Conservation (phyloP, 129 eudicot species). For the Smallanthus sonchifolius region DNA sequence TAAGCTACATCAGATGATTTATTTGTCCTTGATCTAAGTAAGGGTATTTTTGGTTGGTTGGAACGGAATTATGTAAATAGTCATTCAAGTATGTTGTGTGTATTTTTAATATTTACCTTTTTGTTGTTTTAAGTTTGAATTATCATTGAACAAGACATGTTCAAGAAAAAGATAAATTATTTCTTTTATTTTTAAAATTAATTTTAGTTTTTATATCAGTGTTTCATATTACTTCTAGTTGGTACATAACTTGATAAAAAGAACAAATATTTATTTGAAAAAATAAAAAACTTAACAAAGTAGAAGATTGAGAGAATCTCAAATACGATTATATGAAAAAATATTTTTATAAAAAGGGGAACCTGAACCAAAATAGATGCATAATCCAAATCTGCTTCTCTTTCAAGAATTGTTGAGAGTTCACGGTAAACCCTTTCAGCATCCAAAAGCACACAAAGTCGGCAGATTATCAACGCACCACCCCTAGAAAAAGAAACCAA, state of each 20-base stretch:
- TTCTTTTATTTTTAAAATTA: neutral
- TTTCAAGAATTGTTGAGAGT: conserved; percentile 70
- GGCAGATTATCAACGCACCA: conserved; percentile 84
- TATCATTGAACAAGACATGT: neutral
- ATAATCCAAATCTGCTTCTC: conserved; percentile 79
- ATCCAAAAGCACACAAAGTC: conserved; percentile 87
- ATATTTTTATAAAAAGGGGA: neutral
- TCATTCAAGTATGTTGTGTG: neutral
- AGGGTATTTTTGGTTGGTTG: neutral
- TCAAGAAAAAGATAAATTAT: neutral
- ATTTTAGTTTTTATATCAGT: neutral
- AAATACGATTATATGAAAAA: neutral
- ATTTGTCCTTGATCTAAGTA: neutral
- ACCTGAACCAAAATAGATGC: conserved; percentile 96
- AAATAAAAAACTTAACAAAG: neutral
- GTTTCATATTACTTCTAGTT: neutral
- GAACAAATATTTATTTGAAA: neutral
- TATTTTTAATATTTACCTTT: too few species aligned
- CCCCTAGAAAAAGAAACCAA: conserved; percentile 44
- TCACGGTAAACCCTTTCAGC: conserved; percentile 88
- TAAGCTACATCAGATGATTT: neutral
- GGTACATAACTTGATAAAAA: neutral
- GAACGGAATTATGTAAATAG: neutral
- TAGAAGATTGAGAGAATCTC: neutral
- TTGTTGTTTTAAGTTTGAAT: neutral